Evolutionary conservation across 2,329 filamentous ascomycete genomes (phyloP).

Genomic region (Delphinella strobiligena): DNA sequence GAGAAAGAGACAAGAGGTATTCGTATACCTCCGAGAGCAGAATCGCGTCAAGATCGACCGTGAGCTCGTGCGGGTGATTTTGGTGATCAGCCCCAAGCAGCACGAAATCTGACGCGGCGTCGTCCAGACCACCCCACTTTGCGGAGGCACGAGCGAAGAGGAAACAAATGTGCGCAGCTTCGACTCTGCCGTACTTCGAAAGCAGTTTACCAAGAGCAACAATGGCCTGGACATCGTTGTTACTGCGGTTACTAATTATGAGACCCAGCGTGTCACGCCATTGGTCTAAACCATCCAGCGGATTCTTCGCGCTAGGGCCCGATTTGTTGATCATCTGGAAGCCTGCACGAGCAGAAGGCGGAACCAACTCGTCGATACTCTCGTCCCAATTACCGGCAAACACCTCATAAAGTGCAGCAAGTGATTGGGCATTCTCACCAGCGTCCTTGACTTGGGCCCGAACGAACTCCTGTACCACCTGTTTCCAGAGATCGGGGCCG

Average conservation of each 20-base stretch:
- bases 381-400: conserved; percentile 91
- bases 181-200: conserved; percentile 71
- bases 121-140: conserved; percentile 72
- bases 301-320: conserved; percentile 52
- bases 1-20: conserved; percentile 64
- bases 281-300: conserved; percentile 74
- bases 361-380: conserved; percentile 89
- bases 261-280: conserved; percentile 86
- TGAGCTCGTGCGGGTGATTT: conserved; percentile 57
- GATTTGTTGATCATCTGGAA: conserved; percentile 81
- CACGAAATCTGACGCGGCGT: conserved; percentile 65
- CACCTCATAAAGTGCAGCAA: conserved; percentile 86
- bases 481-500: conserved; percentile 67
- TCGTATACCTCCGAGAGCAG: conserved; percentile 94
- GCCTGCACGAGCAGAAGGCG: conserved; percentile 80
- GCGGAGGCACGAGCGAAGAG: conserved; percentile 65
- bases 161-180: conserved; percentile 90
- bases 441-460: conserved; percentile 82
- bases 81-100: conserved; percentile 77
- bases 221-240: conserved; percentile 65
- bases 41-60: conserved; percentile 73
- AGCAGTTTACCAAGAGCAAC: conserved; percentile 72
- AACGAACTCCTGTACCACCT: conserved; percentile 90
- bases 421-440: conserved; percentile 68
- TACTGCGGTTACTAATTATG: conserved; percentile 76